These are phyloP conservation scores for Chlamydomonas sp. DNA, from an alignment of 139 green algal species.

Conservation along the genomic window DNA sequence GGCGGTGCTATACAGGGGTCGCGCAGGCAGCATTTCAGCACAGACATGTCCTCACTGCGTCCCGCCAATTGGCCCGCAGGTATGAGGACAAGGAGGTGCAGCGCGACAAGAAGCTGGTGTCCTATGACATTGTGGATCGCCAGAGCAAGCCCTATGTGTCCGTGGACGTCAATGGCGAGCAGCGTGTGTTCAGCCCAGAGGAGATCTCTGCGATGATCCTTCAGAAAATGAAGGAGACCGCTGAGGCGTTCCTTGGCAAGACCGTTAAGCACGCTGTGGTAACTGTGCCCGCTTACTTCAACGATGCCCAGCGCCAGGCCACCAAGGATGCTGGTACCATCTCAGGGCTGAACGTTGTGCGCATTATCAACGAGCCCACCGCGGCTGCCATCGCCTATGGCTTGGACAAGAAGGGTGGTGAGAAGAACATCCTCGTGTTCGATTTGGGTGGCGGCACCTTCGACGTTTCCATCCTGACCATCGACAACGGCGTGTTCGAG, in stretches of 20 bases:
- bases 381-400: slow-evolving; percentile 90
- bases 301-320: slow-evolving; percentile 15
- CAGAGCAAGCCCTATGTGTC: slow-evolving; percentile 93
- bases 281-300: slow-evolving; percentile 10
- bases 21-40: not conserved
- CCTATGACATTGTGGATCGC: slow-evolving; percentile 96
- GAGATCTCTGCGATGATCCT: slow-evolving; percentile 99
- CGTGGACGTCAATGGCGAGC: slow-evolving; percentile 67
- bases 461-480: slow-evolving; percentile 95
- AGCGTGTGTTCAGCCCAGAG: slow-evolving; percentile 91
- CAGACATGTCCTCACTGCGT: not conserved
- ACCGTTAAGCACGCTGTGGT: slow-evolving; percentile 65
- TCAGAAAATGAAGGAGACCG: slow-evolving; percentile 94
- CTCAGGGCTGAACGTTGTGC: slow-evolving; percentile 91
- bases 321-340: slow-evolving; percentile 93
- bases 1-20: not conserved
- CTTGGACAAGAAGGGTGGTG: slow-evolving; percentile 73
- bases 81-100: slow-evolving; percentile 97
- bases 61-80: slow-evolving; percentile 48
- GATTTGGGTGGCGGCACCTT: slow-evolving; percentile 96
- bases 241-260: slow-evolving; percentile 89
- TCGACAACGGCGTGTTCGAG: slow-evolving; percentile 86
- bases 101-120: slow-evolving; percentile 95
- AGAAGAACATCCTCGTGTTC: slow-evolving; percentile 93
- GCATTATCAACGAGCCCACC: slow-evolving; percentile 98